Evolutionary conservation across 306 rosid genomes (phyloP).

Genomic region (Casuarina glauca): DNA sequence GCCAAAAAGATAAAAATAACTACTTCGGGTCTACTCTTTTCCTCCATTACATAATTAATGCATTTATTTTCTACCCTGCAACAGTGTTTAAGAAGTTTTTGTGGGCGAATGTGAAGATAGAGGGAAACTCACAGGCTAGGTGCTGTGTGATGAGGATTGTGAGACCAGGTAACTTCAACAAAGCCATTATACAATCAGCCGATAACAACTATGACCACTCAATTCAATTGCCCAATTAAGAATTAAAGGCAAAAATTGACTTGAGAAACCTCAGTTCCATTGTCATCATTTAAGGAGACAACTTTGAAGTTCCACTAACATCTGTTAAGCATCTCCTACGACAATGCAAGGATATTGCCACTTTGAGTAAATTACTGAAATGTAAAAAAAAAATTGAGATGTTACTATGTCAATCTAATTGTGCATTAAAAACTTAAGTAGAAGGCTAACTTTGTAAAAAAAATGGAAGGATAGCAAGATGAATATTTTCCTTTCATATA

Average conservation of each 20-base stretch:
- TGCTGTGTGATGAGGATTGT: too few species aligned
- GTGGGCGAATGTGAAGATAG: too few species aligned
- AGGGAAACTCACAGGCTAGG: too few species aligned
- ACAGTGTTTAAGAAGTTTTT: too few species aligned
- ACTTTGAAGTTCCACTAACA: background rate
- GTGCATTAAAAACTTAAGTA: background rate
- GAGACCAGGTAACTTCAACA: too few species aligned
- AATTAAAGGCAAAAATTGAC: too few species aligned
- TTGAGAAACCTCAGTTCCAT: too few species aligned
- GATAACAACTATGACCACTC: too few species aligned
- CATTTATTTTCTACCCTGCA: background rate
- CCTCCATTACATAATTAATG: background rate
- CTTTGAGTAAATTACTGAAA: background rate
- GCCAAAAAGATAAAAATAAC: background rate
- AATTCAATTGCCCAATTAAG: too few species aligned
- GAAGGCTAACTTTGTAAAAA: background rate
- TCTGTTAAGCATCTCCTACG: background rate
- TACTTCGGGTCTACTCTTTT: background rate
- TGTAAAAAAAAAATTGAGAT: too few species aligned
- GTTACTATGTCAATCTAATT: background rate
- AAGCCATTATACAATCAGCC: too few species aligned
- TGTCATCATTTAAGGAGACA: too few species aligned
- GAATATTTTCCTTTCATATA: background rate
- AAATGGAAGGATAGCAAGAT: background rate
- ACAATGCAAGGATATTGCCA: background rate